Conservation (phyloP, 192 early-diverging fungal species). For the Dimargaris cristalligena region DNA sequence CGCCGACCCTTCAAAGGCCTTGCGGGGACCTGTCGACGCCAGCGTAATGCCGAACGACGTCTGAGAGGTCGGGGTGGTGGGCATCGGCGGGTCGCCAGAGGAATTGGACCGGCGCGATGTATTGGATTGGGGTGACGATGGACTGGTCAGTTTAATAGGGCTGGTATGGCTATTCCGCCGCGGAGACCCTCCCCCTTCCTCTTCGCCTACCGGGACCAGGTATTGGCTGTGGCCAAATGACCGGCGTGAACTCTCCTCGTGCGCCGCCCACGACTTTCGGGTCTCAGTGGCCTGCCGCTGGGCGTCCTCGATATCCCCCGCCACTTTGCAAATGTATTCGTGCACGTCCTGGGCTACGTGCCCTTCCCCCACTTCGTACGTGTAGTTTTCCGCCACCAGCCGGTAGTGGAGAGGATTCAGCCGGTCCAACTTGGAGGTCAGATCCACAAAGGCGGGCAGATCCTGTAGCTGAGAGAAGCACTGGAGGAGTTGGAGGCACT, state of each 20-base stretch:
- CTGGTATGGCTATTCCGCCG: no score
- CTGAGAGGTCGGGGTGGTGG: slow-evolving; percentile 13
- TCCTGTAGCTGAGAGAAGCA: slow-evolving; percentile 57
- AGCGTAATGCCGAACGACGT: slow-evolving; percentile 17
- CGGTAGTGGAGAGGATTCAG: slow-evolving; percentile 60
- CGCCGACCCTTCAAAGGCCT: not conserved
- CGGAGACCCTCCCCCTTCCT: no score
- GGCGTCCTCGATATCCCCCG: slow-evolving; percentile 44
- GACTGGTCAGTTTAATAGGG: slow-evolving; percentile 23
- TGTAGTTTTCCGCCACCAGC: slow-evolving; percentile 54
- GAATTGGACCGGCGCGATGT: slow-evolving; percentile 19
- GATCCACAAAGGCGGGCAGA: slow-evolving; percentile 57
- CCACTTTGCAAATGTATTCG: slow-evolving; percentile 53
- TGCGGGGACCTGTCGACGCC: slow-evolving; percentile 7
- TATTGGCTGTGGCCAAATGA: no score
- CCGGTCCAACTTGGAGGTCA: slow-evolving; percentile 40
- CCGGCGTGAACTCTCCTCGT: not conserved
- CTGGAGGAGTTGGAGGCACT: slow-evolving; percentile 68
- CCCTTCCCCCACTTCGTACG: slow-evolving; percentile 77
- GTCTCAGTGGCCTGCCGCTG: slow-evolving; percentile 16
- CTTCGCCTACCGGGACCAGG: slow-evolving; percentile 15
- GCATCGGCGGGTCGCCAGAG: slow-evolving; percentile 18
- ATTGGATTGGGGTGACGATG: slow-evolving; percentile 19
- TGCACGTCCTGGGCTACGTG: slow-evolving; percentile 51
- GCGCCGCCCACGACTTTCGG: not conserved